Evolutionary conservation across 1,139 yeast genomes (phyloP), one percentile per base, ranked within the genome.

Genomic region (Suhomyces bolitotheri): DNA sequence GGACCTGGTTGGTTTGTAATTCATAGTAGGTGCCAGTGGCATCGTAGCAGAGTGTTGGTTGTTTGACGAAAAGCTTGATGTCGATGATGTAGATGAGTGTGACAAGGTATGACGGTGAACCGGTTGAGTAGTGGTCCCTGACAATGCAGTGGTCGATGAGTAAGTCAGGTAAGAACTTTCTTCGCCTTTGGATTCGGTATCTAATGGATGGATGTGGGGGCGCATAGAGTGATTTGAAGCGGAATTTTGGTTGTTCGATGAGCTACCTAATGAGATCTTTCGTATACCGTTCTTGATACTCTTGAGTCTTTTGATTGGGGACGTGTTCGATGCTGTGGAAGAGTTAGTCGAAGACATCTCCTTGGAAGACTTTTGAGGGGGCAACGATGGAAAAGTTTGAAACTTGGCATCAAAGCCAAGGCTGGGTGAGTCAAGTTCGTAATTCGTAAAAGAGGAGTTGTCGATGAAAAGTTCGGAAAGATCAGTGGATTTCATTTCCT

Each of bases 281-380:
- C 67, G 47, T 21, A 64, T 61, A 2, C 69, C 68, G 22, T 64
- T 65, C 37, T 64, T 67, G 31, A 70, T 51, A 39, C 66, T 58
- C 43, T 66, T 65, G 41, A 69, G 58, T 30, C 65, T 49, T 35
- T 53, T 55, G 31, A 59, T 47, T 4, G 72, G 71, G 30, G 60
- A 53, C 1, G 64, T 48, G 43, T 46, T 52, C 25, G 23, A 25
- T 19, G 31, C 27, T 16, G 32, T 20, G 21, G 25, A 16, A 29
- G 29, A 10, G 6, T 24, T 10, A n/a, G 29, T 2, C 11, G 27
- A 21, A 17, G 13, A 11, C 5, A 22, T 9, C 14, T 27, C 16
- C n/a, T 22, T 27, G 8, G 31, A 8, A 16, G 26, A n/a, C 10
- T 22, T 25, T 10, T 30, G n/a, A 7, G 43, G 21, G 14, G 53